Evolutionary conservation across 164 flowering plant species (phyloP), one percentile per base, ranked within the genome.

Genomic region (Tetracentron sinense): DNA sequence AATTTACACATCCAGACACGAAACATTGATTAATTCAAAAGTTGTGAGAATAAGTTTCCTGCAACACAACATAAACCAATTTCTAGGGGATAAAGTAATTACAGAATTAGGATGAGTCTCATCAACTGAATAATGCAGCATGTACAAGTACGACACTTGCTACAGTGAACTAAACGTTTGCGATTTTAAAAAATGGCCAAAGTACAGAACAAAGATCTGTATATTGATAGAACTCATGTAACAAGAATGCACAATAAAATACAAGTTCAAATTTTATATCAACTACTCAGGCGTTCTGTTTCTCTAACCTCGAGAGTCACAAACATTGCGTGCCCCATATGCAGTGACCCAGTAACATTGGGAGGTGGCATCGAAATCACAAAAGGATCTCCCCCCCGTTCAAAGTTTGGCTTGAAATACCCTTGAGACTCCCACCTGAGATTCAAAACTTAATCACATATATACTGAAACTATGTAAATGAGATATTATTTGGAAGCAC

Each of bases 261-360:
- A 27, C 64, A 3, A 58, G 25, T 2, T 15, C 21, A 55, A 4
- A 44, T 23, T 22, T 66, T 2, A 14, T 16, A 28, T 6, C 26
- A 56, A 56, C n/a, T 20, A 33, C 54, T 38, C 20, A 58, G 50
- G 72, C 64, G 58, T 66, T 30, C 58, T 29, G 53, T 35, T 69
- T 73, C 42, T 42, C 79, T 63, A 77, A 93, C 98, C 98, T 93
- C 98, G 58, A 88, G 98, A 52, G 98, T 90, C 31, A 93, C 98
- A 74, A 93, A 93, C 94, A 93, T 93, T 23, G 98, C 98, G 77
- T 90, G 98, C 33, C 98, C 98, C 98, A 93, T 90, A 77, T 93
- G 98, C 75, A 93, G 71, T 4, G 98, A 87, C 52, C 98, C 98
- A 58, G 98, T 93, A 28, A 93, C 97, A 82, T 93, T 93, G 56